Evolutionary conservation across 1,139 yeast species (phyloP).

Genomic region (Yamadazyma atlantica): DNA sequence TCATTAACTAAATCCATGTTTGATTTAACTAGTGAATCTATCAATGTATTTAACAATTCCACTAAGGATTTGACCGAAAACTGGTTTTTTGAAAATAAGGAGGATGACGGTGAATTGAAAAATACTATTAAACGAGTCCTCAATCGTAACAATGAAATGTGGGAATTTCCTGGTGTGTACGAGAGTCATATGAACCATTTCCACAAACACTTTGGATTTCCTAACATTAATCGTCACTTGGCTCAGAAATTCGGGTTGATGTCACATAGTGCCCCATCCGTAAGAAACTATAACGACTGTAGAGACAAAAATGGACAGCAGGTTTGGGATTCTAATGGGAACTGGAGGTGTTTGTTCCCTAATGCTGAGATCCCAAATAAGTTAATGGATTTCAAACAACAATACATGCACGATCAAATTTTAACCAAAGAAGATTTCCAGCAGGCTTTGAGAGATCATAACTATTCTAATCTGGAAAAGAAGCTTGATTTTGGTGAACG

Average conservation of each 20-base stretch:
- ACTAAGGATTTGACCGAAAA: slow-evolving; percentile 21
- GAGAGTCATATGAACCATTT: slow-evolving; percentile 3
- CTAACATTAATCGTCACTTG: slow-evolving; percentile 26
- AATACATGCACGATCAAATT: slow-evolving; percentile 26
- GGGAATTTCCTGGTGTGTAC: slow-evolving; percentile 11
- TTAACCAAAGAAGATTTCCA: slow-evolving; percentile 54
- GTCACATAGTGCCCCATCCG: slow-evolving; percentile 63
- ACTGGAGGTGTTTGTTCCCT: slow-evolving; percentile 89
- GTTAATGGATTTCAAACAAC: slow-evolving; percentile 28
- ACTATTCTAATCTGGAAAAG: slow-evolving; percentile 11
- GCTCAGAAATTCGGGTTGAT: slow-evolving; percentile 41
- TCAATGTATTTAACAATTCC: slow-evolving; percentile 23
- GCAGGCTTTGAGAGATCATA: slow-evolving; percentile 19
- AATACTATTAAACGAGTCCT: slow-evolving; percentile 3
- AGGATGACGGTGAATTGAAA: slow-evolving; percentile 6
- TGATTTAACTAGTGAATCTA: slow-evolving; percentile 24
- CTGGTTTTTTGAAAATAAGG: slow-evolving; percentile 17
- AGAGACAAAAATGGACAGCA: slow-evolving; percentile 61
- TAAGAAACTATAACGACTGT: slow-evolving; percentile 62
- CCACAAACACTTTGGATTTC: neutral
- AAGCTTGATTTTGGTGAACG: slow-evolving; percentile 38
- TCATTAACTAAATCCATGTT: slow-evolving; percentile 15
- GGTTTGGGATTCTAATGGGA: slow-evolving; percentile 77
- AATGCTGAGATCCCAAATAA: slow-evolving; percentile 42
- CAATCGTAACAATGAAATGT: slow-evolving; percentile 9